phyloP scores from a whole-genome alignment of 2,329 filamentous ascomycete species.

The Cordyceps fumosorosea region DNA sequence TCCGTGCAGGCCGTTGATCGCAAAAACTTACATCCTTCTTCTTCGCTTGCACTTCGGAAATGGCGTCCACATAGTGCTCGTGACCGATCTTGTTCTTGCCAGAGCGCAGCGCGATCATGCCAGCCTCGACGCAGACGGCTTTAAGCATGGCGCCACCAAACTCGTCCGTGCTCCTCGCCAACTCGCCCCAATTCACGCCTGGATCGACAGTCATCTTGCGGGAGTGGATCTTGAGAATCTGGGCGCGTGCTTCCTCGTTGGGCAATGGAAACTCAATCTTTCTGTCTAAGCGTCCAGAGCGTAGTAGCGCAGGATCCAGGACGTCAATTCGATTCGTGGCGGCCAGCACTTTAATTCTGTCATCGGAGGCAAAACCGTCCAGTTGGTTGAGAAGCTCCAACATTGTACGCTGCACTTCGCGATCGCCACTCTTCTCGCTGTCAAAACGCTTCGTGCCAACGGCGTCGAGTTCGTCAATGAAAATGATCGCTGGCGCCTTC shows the following conservation, averaged over 20 bases:
- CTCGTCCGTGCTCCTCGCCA: conserved; percentile 95
- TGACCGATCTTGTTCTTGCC: conserved; percentile 96
- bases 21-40: conserved; percentile 71
- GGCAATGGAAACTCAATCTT: conserved; percentile 98
- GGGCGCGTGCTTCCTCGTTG: conserved; percentile 93
- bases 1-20: neutral
- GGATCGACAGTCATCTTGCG: conserved; percentile 97
- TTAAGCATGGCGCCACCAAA: conserved; percentile 97
- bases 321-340: conserved; percentile 94
- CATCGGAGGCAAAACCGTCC: conserved; percentile 94
- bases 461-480: conserved; percentile 97
- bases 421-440: conserved; percentile 93
- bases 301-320: conserved; percentile 81
- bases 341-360: conserved; percentile 92
- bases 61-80: conserved; percentile 98
- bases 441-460: conserved; percentile 99
- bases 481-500: conserved; percentile 98
- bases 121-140: conserved; percentile 96
- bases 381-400: conserved; percentile 97
- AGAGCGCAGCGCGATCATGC: conserved; percentile 94
- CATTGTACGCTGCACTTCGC: conserved; percentile 98
- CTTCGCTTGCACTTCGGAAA: conserved; percentile 89
- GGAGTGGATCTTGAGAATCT: conserved; percentile 96
- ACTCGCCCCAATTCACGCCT: conserved; percentile 88
- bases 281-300: conserved; percentile 85